Evolutionary conservation across 768 basidiomycete species (phyloP).

Genomic region (Pulveroboletus sp.): DNA sequence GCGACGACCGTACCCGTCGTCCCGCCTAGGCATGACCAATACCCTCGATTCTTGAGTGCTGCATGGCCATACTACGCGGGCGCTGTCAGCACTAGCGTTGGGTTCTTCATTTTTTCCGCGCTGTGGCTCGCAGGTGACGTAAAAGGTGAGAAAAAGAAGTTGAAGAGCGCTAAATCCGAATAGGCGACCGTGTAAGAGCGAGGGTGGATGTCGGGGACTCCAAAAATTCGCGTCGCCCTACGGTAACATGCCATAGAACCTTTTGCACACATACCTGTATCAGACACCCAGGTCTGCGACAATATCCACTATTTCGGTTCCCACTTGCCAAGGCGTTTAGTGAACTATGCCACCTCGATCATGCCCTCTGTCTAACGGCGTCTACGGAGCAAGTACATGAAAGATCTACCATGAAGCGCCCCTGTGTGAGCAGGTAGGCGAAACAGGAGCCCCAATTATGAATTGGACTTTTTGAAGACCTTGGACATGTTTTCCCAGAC

Average conservation of each 20-base stretch:
- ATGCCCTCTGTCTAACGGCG: slow-evolving; percentile 9
- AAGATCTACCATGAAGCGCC: slow-evolving; percentile 14
- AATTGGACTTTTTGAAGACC: slow-evolving; percentile 44
- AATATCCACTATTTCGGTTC: slow-evolving; percentile 2
- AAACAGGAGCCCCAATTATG: slow-evolving; percentile 10
- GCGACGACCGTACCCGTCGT: slow-evolving; percentile 81
- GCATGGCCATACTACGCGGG: slow-evolving; percentile 96
- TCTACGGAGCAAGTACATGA: slow-evolving; percentile 26
- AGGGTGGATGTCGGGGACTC: background rate
- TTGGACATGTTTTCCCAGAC: slow-evolving; percentile 84
- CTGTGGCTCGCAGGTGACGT: slow-evolving; percentile 85
- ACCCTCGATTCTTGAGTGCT: slow-evolving; percentile 90
- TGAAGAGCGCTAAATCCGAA: slow-evolving; percentile 33
- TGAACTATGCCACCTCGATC: slow-evolving; percentile 1
- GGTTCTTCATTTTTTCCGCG: slow-evolving; percentile 80
- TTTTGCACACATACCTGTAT: slow-evolving; percentile 21
- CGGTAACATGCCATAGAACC: slow-evolving; percentile 7
- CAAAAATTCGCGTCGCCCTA: slow-evolving; percentile 7
- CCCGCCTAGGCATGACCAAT: slow-evolving; percentile 91
- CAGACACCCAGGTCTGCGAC: slow-evolving; percentile 5
- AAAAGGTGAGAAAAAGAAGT: slow-evolving; percentile 52
- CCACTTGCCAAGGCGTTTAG: background rate
- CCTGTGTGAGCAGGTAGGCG: background rate
- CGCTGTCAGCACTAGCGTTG: slow-evolving; percentile 82
- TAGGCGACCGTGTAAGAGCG: slow-evolving; percentile 6